Conservation (phyloP, 2,329 filamentous ascomycete genomes). For the Paracoccidioides lutzii region DNA sequence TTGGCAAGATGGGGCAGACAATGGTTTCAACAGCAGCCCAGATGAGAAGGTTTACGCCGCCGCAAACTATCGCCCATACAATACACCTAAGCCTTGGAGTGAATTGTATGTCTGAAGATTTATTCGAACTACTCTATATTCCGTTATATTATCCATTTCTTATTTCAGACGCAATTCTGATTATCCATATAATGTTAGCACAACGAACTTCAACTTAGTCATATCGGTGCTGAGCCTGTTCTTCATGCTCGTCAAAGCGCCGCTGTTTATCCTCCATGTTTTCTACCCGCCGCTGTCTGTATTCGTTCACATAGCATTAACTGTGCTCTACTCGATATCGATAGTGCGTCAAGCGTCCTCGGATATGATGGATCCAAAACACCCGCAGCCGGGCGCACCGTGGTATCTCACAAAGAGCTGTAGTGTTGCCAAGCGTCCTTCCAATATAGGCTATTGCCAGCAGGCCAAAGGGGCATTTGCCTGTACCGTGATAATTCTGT, state of each 20-base stretch:
- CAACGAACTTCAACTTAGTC: constrained; percentile 49
- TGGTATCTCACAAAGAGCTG: constrained; percentile 54
- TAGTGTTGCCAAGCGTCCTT: constrained; percentile 35
- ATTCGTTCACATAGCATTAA: constrained; percentile 38
- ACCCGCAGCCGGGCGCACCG: constrained; percentile 42
- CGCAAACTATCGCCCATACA: constrained; percentile 45
- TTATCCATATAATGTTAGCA: constrained; percentile 25
- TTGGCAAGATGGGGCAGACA: constrained; percentile 48
- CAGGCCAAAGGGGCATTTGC: constrained; percentile 49
- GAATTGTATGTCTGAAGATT: constrained; percentile 36
- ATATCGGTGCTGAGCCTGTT: constrained; percentile 50
- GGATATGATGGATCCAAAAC: constrained; percentile 45
- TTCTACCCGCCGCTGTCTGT: constrained; percentile 45
- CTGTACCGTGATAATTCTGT: constrained; percentile 45
- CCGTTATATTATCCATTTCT: background rate
- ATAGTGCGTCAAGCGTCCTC: constrained; percentile 43
- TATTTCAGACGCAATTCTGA: background rate
- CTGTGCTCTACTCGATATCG: constrained; percentile 43
- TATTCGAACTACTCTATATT: background rate
- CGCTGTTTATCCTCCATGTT: constrained; percentile 44
- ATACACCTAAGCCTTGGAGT: constrained; percentile 46
- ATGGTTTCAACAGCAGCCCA: constrained; percentile 51
- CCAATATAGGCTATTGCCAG: constrained; percentile 42
- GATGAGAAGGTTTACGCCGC: constrained; percentile 43
- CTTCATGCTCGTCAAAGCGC: constrained; percentile 45